Base-by-base conservation (phyloP, 805 yeast species). In the Ogataea methylovora region DNA sequence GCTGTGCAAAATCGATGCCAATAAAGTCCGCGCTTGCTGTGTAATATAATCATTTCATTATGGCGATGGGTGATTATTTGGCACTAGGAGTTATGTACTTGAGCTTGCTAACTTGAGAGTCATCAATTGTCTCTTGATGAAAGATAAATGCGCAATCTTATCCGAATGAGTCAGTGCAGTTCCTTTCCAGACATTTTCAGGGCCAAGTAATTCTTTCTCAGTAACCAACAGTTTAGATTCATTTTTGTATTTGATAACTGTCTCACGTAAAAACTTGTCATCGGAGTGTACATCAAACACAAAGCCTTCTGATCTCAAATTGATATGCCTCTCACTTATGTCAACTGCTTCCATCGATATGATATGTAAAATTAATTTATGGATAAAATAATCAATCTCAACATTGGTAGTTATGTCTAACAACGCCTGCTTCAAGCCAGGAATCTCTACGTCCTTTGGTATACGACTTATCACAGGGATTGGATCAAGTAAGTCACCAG, bases 401-500 rank as follows among this genome's bases (percentile, higher is more conserved):
- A 82, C 77, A 41, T 80, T 84, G 20, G 61, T 65, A 9, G 81
- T 67, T 10, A 90, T 79, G 14, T 72, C 69, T 10, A 71, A 59
- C 24, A 90, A 58, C 0, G 84, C 76, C 2, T 59, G 58, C 43
- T 74, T 73, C 30, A 90, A 61, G 0, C 84, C 94, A 4, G 69
- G 74, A 31, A 90, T 76, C 38, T 70, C 68, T 45, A 79, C 67
- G 20, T 73, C 67, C 8, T 61, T 58, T 0, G 90, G 84, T 39
- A 88, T 79, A 21, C 75, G 60, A 37, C 69, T 63, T 22, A 88
- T 63, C 11, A 88, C 79, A 2, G 73, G 72, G n/a, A 78, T 68
- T 4, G 92, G 85, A 45, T 79, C 82, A 25, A 75, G 67, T 29
- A 69, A 67, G 32, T 69, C 77, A 42, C 82, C 84, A 1, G 84